Conservation (phyloP, 495 filamentous ascomycete species). For the Talaromyces ruber region DNA sequence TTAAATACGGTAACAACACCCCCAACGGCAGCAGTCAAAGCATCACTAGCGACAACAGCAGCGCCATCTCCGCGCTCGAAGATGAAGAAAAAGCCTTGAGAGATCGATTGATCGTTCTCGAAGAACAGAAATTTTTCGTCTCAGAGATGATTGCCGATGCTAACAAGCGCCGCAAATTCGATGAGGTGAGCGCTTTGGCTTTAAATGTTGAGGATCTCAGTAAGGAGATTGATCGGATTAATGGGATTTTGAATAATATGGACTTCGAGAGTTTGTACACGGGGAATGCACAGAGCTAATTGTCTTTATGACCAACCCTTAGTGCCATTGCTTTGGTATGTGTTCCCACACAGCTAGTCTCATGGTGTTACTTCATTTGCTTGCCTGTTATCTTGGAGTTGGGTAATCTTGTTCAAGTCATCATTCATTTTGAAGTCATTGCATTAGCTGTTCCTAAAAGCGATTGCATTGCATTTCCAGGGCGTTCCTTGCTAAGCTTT, state of each 20-base stretch:
- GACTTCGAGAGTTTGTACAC: slow-evolving; percentile 46
- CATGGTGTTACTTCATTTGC: neutral
- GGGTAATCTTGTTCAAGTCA: slow-evolving; percentile 12
- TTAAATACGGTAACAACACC: slow-evolving; percentile 43
- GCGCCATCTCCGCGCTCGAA: slow-evolving; percentile 63
- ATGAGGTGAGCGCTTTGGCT: slow-evolving; percentile 75
- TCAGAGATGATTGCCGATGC: slow-evolving; percentile 81
- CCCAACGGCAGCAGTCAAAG: slow-evolving; percentile 46
- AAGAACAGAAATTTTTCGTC: slow-evolving; percentile 92
- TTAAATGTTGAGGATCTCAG: slow-evolving; percentile 80
- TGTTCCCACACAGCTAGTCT: neutral
- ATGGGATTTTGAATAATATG: slow-evolving; percentile 37
- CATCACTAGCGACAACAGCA: slow-evolving; percentile 55
- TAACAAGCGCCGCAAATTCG: slow-evolving; percentile 71
- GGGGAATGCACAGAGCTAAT: slow-evolving; percentile 13
- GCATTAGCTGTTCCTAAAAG: neutral
- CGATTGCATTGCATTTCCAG: neutral
- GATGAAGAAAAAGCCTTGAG: slow-evolving; percentile 79
- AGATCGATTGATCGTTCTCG: slow-evolving; percentile 79
- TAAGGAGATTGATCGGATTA: slow-evolving; percentile 67
- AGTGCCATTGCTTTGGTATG: neutral
- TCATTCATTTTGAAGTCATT: neutral
- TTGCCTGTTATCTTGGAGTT: neutral
- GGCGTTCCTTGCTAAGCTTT: neutral
- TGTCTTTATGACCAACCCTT: neutral